Evolutionary conservation across 1,284 basidiomycete species (phyloP), one percentile per base, ranked within the genome.

Genomic region (Trichosporon sp.): DNA sequence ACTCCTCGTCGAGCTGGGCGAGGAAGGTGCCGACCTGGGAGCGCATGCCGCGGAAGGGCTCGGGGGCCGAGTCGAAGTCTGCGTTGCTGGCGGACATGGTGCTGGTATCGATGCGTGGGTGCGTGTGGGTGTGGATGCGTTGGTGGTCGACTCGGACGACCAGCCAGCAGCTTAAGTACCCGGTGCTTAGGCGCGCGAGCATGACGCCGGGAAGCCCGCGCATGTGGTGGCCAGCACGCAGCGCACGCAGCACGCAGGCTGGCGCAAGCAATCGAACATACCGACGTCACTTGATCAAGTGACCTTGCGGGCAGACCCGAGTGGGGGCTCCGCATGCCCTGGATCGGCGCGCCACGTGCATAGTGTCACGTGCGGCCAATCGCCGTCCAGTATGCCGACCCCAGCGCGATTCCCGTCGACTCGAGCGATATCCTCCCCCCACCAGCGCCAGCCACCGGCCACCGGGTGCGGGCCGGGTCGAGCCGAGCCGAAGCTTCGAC

Each of bases 141-240:
- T 73, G 75, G 9, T 72, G 68, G 68, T 73, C 75, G 18, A 73
- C 69, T 62, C 71, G 67, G 89, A 29, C 90, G 56, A 71, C 73
- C 35, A 75, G 71, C 7, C 72, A 69, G 1, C 72, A 90, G 6
- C 91, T 91, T 0, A 88, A 85, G 77, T 92, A 92, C 3, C n/a
- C 35, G 90, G 90, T 11, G 90, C 80, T n/a, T n/a, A n/a, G n/a
- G n/a, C 0, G 90, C 89, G 89, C 90, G 72, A 89, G 90, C 75
- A 87, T 88, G 15, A 89, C 89, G 12, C 89, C 90, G 65, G 89
- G 86, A 34, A 90, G 85, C 1, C 89, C 85, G 2, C 89, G 90
- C 13, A 89, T 86, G 76, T 86, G 13, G 67, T 68, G 27, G 53
- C 51, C 6, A 6, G 18, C n/a, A 18, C 18, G 18, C 8, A n/a